Percentiles rank a stretch among this genome's conserved stretches.
Conservation (phyloP, 139 green algal genomes). For the Picochlorum sp. region DNA sequence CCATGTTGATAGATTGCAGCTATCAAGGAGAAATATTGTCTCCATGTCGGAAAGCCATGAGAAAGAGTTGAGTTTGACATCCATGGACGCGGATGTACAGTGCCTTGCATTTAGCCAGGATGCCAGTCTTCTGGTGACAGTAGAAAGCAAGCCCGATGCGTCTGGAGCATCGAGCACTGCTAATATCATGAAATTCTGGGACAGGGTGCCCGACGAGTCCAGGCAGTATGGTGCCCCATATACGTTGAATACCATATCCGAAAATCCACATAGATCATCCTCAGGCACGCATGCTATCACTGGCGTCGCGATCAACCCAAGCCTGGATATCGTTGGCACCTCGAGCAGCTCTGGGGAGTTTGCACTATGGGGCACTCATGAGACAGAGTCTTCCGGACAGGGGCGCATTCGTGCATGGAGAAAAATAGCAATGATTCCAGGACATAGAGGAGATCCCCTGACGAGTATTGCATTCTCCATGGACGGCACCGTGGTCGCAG, state of each 20-base stretch:
- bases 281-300: not conserved
- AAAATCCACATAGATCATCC: constrained; percentile 40
- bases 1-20: constrained; percentile 48
- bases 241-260: constrained; percentile 43
- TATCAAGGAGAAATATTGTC: constrained; percentile 42
- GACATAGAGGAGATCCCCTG: constrained; percentile 35
- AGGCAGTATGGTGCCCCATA: constrained; percentile 18
- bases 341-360: constrained; percentile 18
- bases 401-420: constrained; percentile 1
- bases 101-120: constrained; percentile 39
- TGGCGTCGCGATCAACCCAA: constrained; percentile 2
- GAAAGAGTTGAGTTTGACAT: constrained; percentile 6
- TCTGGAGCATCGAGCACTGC: constrained; percentile 3
- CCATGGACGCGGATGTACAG: constrained; percentile 15
- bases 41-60: constrained; percentile 24
- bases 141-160: constrained; percentile 44
- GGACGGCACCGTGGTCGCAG: constrained; percentile 64
- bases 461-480: constrained; percentile 43
- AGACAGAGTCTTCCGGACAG: not conserved
- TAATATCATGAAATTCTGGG: constrained; percentile 8
- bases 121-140: constrained; percentile 36
- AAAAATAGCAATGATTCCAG: constrained; percentile 6
- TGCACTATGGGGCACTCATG: constrained; percentile 33
- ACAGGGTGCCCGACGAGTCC: not conserved
- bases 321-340: not conserved